phyloP scores from a whole-genome alignment of 306 rosid species.

The Prunus mira region DNA sequence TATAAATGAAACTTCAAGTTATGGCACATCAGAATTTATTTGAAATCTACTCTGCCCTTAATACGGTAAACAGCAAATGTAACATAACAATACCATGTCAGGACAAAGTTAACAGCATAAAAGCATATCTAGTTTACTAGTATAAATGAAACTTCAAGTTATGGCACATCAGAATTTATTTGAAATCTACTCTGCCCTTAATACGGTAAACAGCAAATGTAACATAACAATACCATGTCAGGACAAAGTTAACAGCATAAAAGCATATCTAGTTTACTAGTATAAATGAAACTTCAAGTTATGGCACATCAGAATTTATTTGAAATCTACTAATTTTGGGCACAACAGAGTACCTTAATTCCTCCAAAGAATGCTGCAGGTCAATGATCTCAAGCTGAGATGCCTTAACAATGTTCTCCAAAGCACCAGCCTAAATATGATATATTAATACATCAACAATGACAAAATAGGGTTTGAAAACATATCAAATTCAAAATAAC shows the following conservation, averaged over 20 bases:
- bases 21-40: background rate
- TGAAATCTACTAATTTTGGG: conserved; percentile 13
- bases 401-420: conserved; percentile 88
- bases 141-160: background rate
- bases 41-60: conserved; percentile 16
- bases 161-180: background rate
- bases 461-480: conserved; percentile 10
- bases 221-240: conserved; percentile 36
- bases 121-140: conserved; percentile 5
- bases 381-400: conserved; percentile 96
- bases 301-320: background rate
- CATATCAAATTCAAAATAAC: background rate
- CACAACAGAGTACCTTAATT: conserved; percentile 57
- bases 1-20: background rate
- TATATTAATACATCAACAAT: conserved; percentile 26
- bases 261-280: conserved; percentile 5
- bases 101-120: conserved; percentile 28
- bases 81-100: conserved; percentile 36
- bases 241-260: conserved; percentile 28
- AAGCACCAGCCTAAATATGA: conserved; percentile 75
- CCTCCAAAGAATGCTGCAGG: conserved; percentile 69
- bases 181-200: conserved; percentile 34
- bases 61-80: conserved; percentile 48
- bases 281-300: background rate
- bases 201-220: conserved; percentile 48